Conservation (phyloP, 441 rosid genomes). For the Syzygium malaccense region DNA sequence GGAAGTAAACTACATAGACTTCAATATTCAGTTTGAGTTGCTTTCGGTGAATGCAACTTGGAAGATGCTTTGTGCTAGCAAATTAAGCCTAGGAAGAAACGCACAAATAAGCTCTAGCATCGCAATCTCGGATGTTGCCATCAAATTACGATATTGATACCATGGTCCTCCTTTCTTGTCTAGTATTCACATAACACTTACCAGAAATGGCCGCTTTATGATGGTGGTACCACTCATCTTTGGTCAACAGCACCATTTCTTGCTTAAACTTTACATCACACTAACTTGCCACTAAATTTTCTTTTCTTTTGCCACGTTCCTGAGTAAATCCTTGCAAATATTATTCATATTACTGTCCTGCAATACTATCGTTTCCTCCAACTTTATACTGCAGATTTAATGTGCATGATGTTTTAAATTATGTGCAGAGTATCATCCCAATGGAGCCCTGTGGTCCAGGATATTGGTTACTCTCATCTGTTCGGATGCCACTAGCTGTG, state of each 20-base stretch:
- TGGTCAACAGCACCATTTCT: neutral
- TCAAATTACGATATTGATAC: neutral
- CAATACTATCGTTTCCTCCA: neutral
- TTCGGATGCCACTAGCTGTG: slow-evolving; percentile 84
- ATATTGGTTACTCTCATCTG: slow-evolving; percentile 67
- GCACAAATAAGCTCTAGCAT: neutral
- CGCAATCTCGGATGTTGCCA: neutral
- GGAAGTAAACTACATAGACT: neutral
- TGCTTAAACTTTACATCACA: neutral
- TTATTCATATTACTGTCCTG: neutral
- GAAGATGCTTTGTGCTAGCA: neutral
- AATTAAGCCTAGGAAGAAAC: neutral
- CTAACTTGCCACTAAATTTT: neutral
- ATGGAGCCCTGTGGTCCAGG: slow-evolving; percentile 61
- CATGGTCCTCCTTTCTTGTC: neutral
- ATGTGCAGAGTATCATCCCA: slow-evolving; percentile 50
- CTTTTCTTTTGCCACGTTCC: neutral
- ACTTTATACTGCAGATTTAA: neutral
- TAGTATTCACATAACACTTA: neutral
- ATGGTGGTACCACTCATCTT: neutral
- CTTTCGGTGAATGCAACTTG: neutral
- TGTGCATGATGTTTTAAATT: neutral
- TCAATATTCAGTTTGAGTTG: neutral
- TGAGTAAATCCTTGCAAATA: neutral
- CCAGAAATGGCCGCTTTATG: neutral